Conservation (phyloP, 2,329 filamentous ascomycete species). For the Blastomyces gilchristii region DNA sequence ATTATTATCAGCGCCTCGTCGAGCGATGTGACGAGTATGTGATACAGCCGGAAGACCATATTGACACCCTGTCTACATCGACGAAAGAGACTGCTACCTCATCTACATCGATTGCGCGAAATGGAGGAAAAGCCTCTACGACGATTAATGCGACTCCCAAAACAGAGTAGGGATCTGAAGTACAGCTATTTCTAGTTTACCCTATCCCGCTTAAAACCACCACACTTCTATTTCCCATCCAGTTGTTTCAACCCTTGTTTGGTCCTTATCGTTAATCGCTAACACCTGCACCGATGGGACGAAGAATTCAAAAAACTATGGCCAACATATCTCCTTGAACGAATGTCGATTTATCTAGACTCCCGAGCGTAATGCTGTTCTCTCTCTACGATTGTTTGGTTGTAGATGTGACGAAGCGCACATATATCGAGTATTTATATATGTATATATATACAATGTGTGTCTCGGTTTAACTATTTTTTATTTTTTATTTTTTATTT, state of each 20-base stretch:
- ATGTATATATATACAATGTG: background rate
- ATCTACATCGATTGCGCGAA: background rate
- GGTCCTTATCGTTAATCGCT: background rate
- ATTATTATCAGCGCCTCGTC: constrained; percentile 84
- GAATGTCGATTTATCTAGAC: background rate
- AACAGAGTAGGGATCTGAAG: background rate
- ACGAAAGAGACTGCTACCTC: background rate
- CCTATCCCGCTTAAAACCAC: background rate
- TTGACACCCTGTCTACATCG: background rate
- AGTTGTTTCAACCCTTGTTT: background rate
- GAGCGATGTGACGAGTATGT: constrained; percentile 53
- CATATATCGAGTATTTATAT: background rate
- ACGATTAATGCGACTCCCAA: background rate
- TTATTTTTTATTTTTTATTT: too few relatives aligned
- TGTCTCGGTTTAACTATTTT: background rate
- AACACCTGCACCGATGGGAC: background rate
- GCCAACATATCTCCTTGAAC: background rate
- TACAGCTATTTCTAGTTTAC: background rate
- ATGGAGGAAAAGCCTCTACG: background rate
- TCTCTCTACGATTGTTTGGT: background rate
- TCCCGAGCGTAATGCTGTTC: background rate
- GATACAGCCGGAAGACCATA: constrained; percentile 32
- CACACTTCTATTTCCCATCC: background rate
- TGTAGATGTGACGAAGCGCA: background rate
- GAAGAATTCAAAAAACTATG: background rate